A percentile compares a stretch with the other conserved stretches of the same genome.
Evolutionary conservation across 768 basidiomycete genomes (phyloP).

Genomic region (Auricularia cornea): DNA sequence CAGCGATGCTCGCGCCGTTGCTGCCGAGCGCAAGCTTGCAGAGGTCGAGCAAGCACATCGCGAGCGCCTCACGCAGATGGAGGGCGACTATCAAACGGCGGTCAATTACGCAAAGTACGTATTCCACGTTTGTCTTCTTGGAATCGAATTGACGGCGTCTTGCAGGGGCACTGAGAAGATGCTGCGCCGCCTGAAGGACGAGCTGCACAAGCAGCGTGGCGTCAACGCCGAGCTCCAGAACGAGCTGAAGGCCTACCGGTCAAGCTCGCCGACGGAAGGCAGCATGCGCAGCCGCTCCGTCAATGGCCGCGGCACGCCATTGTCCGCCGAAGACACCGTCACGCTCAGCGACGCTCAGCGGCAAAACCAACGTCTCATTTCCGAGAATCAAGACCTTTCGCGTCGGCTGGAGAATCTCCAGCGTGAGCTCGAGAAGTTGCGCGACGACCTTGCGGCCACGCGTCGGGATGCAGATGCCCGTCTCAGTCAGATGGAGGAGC

Average conservation of each 20-base stretch:
- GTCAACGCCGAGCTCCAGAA: conserved; percentile 70
- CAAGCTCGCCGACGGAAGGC: conserved; percentile 45
- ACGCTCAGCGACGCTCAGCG: conserved; percentile 67
- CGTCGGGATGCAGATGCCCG: conserved; percentile 78
- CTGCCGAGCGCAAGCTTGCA: conserved; percentile 69
- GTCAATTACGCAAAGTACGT: conserved; percentile 91
- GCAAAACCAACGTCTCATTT: conserved; percentile 59
- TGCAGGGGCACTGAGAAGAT: conserved; percentile 92
- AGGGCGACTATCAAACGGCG: conserved; percentile 92
- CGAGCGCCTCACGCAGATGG: conserved; percentile 76
- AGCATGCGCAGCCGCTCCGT: conserved; percentile 39
- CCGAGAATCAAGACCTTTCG: conserved; percentile 70
- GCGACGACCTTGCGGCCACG: conserved; percentile 59
- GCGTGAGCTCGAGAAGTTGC: conserved; percentile 62
- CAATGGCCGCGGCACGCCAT: conserved; percentile 75
- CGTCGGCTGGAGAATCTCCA: conserved; percentile 65
- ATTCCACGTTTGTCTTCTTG: conserved; percentile 13
- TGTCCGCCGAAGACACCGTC: conserved; percentile 62
- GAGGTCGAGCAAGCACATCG: conserved; percentile 75
- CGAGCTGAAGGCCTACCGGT: conserved; percentile 70
- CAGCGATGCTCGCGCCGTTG: conserved; percentile 39
- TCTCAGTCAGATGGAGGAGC: conserved; percentile 63
- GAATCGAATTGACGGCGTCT: conserved; percentile 9
- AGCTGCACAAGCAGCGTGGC: conserved; percentile 83
- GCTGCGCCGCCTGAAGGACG: conserved; percentile 94